A percentile compares a stretch with the other conserved stretches of the same genome.
phyloP scores from a whole-genome alignment of 345 rosid genomes.

The Sonneratia alba region DNA sequence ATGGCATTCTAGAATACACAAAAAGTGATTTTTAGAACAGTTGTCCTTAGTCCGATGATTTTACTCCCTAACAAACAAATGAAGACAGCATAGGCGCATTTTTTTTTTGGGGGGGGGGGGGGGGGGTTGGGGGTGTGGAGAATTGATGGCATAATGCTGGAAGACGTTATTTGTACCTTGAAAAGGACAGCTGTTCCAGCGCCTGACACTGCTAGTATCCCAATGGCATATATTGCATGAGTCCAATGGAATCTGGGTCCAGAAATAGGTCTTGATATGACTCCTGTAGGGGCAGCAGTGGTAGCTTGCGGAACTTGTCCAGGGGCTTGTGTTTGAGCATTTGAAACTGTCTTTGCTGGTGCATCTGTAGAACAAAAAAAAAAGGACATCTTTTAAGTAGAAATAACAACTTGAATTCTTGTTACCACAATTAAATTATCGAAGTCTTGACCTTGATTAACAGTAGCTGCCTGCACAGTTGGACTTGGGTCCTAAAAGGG shows the following conservation, averaged over 20 bases:
- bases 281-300: conserved; percentile 41
- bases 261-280: conserved; percentile 27
- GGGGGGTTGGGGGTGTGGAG: too few species aligned
- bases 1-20: conserved; percentile 44
- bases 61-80: not conserved
- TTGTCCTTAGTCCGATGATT: too few species aligned
- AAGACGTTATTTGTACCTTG: conserved; percentile 38
- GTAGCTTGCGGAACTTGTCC: conserved; percentile 45
- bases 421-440: not conserved
- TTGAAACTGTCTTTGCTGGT: conserved; percentile 41
- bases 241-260: conserved; percentile 57
- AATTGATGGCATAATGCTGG: too few species aligned
- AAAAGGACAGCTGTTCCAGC: conserved; percentile 72
- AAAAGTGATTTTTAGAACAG: too few species aligned
- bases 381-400: not conserved
- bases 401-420: not conserved
- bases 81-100: not conserved
- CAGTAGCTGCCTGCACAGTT: conserved; percentile 44
- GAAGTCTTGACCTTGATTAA: conserved; percentile 41
- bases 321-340: conserved; percentile 41
- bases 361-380: conserved; percentile 28
- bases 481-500: conserved; percentile 70
- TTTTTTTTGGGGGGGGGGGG: too few species aligned
- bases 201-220: conserved; percentile 74
- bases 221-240: conserved; percentile 71